phyloP scores from a whole-genome alignment of 2,329 filamentous ascomycete species.

The Whalleya microplaca region DNA sequence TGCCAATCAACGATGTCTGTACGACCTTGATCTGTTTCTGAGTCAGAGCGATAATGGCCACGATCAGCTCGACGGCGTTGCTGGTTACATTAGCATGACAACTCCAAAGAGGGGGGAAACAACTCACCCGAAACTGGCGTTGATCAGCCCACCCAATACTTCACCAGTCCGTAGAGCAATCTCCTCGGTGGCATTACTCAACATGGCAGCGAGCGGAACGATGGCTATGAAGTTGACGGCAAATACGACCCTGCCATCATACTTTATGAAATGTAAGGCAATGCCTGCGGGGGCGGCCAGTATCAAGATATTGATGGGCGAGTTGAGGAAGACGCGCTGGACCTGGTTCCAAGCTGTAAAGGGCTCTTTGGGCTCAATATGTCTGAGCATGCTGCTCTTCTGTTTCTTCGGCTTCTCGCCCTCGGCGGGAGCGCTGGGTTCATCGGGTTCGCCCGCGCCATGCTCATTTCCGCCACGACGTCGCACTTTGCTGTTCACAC shows the following conservation, averaged over 20 bases:
- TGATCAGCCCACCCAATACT: constrained; percentile 84
- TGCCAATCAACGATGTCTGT: constrained; percentile 89
- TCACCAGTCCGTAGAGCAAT: constrained; percentile 82
- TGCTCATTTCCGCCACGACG: constrained; percentile 25
- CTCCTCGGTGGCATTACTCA: constrained; percentile 89
- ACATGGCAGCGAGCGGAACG: constrained; percentile 82
- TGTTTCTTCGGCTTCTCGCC: constrained; percentile 46
- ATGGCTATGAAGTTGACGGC: constrained; percentile 94
- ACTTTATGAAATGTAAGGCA: constrained; percentile 68
- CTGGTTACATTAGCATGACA: constrained; percentile 39
- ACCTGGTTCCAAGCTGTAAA: constrained; percentile 69
- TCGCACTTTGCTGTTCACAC: constrained; percentile 4
- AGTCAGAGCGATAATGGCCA: constrained; percentile 80
- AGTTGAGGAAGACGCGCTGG: constrained; percentile 75
- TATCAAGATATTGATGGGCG: constrained; percentile 85
- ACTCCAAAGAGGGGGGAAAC: neutral
- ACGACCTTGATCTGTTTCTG: constrained; percentile 81
- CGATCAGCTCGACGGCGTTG: constrained; percentile 88
- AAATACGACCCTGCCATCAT: constrained; percentile 59
- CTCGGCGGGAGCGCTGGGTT: constrained; percentile 23
- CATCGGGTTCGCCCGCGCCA: constrained; percentile 1
- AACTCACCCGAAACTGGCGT: constrained; percentile 81
- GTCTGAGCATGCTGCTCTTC: constrained; percentile 47
- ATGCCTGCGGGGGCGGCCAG: constrained; percentile 81
- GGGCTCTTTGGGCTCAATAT: constrained; percentile 53